phyloP scores from a whole-genome alignment of 2,329 filamentous ascomycete species.

The Ascochyta clinopodiicola region DNA sequence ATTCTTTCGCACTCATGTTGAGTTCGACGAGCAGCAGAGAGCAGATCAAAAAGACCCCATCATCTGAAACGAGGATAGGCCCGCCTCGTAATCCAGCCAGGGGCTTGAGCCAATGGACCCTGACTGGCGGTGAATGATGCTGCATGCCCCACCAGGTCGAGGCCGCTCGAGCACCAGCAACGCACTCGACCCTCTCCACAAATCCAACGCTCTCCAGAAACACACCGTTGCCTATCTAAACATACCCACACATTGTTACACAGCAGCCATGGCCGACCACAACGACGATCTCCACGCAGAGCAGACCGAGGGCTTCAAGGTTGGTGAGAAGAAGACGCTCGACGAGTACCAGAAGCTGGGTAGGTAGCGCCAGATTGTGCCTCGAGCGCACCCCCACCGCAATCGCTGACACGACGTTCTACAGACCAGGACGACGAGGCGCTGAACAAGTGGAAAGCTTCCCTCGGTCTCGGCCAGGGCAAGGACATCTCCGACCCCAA shows the following conservation, averaged over 20 bases:
- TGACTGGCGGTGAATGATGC: slow-evolving; percentile 31
- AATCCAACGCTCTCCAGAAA: slow-evolving; percentile 17
- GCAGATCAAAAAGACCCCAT: background rate
- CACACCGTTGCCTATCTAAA: slow-evolving; percentile 9
- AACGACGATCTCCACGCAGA: slow-evolving; percentile 86
- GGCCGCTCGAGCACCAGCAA: slow-evolving; percentile 20
- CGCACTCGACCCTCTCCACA: slow-evolving; percentile 10
- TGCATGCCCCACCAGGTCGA: slow-evolving; percentile 30
- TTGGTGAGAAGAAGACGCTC: slow-evolving; percentile 97
- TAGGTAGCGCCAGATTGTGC: slow-evolving; percentile 57
- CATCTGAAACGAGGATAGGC: slow-evolving; percentile 7
- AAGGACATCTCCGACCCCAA: slow-evolving; percentile 60
- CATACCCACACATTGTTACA: slow-evolving; percentile 7
- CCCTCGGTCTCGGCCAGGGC: slow-evolving; percentile 79
- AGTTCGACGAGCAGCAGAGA: background rate
- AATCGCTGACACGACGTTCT: slow-evolving; percentile 2
- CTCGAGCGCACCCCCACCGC: background rate
- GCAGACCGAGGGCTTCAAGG: slow-evolving; percentile 95
- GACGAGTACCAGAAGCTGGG: slow-evolving; percentile 94
- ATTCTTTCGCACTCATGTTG: background rate
- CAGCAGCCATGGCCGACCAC: slow-evolving; percentile 45
- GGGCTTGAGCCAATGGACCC: slow-evolving; percentile 10
- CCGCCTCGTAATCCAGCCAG: slow-evolving; percentile 8
- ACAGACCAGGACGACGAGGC: slow-evolving; percentile 82
- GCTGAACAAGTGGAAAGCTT: slow-evolving; percentile 96